Evolutionary conservation across 2,329 filamentous ascomycete species (phyloP).

Genomic region (Phymatotrichopsis omnivora): DNA sequence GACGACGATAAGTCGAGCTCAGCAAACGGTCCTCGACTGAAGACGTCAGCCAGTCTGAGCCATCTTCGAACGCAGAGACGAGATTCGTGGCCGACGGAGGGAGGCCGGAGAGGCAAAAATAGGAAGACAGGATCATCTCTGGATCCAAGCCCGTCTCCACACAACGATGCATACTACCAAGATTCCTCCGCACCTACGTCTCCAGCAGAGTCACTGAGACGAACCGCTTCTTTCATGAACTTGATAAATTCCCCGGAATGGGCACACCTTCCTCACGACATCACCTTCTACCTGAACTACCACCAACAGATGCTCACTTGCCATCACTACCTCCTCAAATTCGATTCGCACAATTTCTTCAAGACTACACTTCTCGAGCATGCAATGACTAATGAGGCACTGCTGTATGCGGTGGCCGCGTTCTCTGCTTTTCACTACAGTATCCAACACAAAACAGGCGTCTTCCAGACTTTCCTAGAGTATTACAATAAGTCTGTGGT

Average conservation of each 20-base stretch:
- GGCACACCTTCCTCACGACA: constrained; percentile 53
- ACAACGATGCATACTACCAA: constrained; percentile 19
- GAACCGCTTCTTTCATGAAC: constrained; percentile 25
- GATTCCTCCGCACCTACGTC: constrained; percentile 35
- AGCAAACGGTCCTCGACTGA: constrained; percentile 21
- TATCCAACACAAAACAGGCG: constrained; percentile 57
- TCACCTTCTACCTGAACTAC: constrained; percentile 70
- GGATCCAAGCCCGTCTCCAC: constrained; percentile 26
- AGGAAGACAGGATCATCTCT: constrained; percentile 23
- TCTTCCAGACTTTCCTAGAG: constrained; percentile 69
- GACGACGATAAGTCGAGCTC: constrained; percentile 25
- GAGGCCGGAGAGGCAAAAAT: constrained; percentile 16
- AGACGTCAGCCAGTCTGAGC: constrained; percentile 21
- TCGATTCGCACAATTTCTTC: constrained; percentile 63
- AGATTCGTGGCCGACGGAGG: constrained; percentile 26
- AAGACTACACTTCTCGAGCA: constrained; percentile 58
- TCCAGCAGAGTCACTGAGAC: constrained; percentile 28
- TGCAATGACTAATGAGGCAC: constrained; percentile 65
- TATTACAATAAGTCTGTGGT: constrained; percentile 87
- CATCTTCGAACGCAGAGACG: constrained; percentile 22
- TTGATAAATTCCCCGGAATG: constrained; percentile 38
- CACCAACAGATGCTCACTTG: constrained; percentile 66
- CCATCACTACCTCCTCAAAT: constrained; percentile 71
- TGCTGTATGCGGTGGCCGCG: constrained; percentile 76
- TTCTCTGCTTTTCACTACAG: constrained; percentile 84